Conservation (phyloP, 495 filamentous ascomycete genomes). For the Aspergillus steynii region DNA sequence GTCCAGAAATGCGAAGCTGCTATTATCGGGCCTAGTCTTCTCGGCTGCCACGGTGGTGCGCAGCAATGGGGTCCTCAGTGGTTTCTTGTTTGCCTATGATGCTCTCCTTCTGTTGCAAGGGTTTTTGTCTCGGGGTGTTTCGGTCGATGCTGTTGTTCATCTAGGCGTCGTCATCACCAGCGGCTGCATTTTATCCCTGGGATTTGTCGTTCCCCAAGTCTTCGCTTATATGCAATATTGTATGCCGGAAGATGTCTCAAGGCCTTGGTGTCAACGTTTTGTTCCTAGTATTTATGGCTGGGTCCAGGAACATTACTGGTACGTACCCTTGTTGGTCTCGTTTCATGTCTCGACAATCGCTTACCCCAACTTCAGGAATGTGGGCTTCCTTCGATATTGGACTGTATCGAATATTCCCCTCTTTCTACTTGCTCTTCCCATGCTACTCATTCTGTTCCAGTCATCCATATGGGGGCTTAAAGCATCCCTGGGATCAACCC, state of each 20-base stretch:
- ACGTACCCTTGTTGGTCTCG: constrained; percentile 25
- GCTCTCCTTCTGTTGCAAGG: constrained; percentile 34
- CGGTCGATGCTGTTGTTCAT: constrained; percentile 35
- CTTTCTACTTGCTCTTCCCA: constrained; percentile 79
- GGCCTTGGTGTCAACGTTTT: constrained; percentile 72
- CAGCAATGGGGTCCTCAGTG: constrained; percentile 86
- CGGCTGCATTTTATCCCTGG: constrained; percentile 64
- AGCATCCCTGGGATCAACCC: constrained; percentile 15
- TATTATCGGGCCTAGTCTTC: constrained; percentile 67
- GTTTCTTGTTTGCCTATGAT: constrained; percentile 67
- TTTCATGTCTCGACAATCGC: not conserved
- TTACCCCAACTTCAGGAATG: constrained; percentile 61
- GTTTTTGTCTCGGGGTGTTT: constrained; percentile 32
- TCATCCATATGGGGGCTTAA: constrained; percentile 58
- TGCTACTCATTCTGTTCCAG: constrained; percentile 65
- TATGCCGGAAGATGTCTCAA: constrained; percentile 28
- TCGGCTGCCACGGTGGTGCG: constrained; percentile 73
- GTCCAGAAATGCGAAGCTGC: constrained; percentile 45
- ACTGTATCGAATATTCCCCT: constrained; percentile 81
- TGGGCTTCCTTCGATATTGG: constrained; percentile 91
- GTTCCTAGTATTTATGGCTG: constrained; percentile 87
- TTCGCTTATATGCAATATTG: constrained; percentile 78
- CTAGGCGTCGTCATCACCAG: constrained; percentile 58
- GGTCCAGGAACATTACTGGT: constrained; percentile 92
- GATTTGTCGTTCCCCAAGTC: constrained; percentile 70